Evolutionary conservation across 805 yeast genomes (phyloP), one percentile per base, ranked within the genome.

Genomic region (Yarrowia keelungensis): DNA sequence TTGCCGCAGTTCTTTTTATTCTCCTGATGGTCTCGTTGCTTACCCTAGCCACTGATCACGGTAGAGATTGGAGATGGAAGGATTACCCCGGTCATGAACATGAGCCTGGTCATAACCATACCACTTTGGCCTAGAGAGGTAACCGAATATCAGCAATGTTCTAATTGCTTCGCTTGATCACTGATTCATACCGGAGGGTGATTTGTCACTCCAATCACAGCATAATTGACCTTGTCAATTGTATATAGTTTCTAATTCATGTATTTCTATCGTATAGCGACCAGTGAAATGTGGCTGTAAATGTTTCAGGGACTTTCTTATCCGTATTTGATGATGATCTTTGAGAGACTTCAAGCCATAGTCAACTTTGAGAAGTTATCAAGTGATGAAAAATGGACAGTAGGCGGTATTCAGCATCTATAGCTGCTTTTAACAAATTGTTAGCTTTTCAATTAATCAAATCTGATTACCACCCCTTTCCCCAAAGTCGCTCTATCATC

Each of bases 31-130:
- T 59, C 19, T 59, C 65, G 16, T 2, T 59, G 15, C 16, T 59
- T 4, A 59, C 65, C 8, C 43, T 59, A 11, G 50, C 65, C 35
- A 59, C 51, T 0, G 65, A 59, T 5, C 65, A 59, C 36, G 65
- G 65, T 16, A 32, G 65, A 16, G 51, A 59, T 36, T 59, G 51
- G 65, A 9, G 65, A 59, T 59, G 65, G 65, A 59, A 59, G 14
- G 65, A 59, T 8, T 42, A 42, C 7, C 49, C 62, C 3, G 62
- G 62, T 10, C 58, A 51, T 15, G 54, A 50, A n/a, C 54, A 50
- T 8, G 43, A 10, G n/a, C 64, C 49, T 32, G 50, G 45, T 14
- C 64, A 58, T 32, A 59, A 43, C 8, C 32, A 26, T 15, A 58
- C 62, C 32, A 15, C 35, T 8, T 10, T 10, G 22, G 41, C 8